Percentiles rank a stretch among this genome's conserved stretches.
phyloP scores from a whole-genome alignment of 306 rosid species.

The Senna siamea region DNA sequence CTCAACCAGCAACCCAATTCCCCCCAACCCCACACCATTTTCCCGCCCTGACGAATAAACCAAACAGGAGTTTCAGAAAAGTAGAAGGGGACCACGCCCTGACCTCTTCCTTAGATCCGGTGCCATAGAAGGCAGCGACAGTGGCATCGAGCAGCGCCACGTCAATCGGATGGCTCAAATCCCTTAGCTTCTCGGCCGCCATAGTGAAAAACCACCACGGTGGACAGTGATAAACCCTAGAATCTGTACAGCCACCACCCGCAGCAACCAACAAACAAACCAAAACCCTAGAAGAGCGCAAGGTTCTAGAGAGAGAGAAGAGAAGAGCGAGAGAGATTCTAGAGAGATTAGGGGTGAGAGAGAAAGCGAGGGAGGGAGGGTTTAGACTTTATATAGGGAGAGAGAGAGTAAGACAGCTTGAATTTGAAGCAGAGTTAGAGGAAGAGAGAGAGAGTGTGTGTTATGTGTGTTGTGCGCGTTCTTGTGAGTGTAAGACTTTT shows the following conservation, averaged over 20 bases:
- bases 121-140: constrained; percentile 97
- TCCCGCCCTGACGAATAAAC: neutral
- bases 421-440: constrained; percentile 75
- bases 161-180: constrained; percentile 91
- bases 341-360: constrained; percentile 23
- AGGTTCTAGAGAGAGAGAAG: neutral
- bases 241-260: neutral
- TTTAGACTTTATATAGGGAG: constrained; percentile 31
- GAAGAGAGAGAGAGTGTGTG: neutral
- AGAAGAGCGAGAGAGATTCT: constrained; percentile 19
- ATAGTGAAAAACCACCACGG: constrained; percentile 41
- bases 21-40: neutral
- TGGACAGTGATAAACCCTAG: constrained; percentile 58
- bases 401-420: constrained; percentile 71
- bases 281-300: constrained; percentile 44
- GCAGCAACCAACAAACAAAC: neutral
- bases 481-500: neutral
- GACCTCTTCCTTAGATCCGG: constrained; percentile 99
- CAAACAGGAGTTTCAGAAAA: neutral
- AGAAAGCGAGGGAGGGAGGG: constrained; percentile 37
- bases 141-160: constrained; percentile 91
- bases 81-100: constrained; percentile 12
- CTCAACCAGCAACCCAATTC: neutral
- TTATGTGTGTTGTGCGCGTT: neutral
- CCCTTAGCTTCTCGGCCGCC: constrained; percentile 98